Conservation (phyloP, 495 filamentous ascomycete genomes). For the Aspergillus funiculosus region DNA sequence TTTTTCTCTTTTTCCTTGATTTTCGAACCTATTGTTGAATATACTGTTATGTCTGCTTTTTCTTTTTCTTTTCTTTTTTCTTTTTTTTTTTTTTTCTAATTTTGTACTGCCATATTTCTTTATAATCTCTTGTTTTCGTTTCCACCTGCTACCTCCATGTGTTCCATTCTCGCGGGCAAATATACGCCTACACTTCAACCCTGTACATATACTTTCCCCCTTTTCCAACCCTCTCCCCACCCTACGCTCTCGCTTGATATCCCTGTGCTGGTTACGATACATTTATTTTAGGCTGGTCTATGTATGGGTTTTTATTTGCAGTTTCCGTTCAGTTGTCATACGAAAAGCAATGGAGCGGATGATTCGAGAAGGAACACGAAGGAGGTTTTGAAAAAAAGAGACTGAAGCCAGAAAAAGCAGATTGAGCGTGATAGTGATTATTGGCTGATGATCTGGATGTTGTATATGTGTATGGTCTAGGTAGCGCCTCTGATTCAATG, state of each 20-base stretch:
- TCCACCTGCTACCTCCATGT: conserved; percentile 3
- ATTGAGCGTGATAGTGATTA: no score
- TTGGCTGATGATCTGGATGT: conserved; percentile 5
- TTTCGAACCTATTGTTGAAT: no score
- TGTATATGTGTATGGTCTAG: conserved; percentile 11
- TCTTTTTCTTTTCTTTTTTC: not conserved
- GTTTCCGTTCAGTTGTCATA: conserved; percentile 1
- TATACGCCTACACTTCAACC: conserved; percentile 18
- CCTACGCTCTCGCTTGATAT: conserved; percentile 15
- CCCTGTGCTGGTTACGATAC: conserved; percentile 14
- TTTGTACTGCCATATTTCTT: conserved; percentile 28
- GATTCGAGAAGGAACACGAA: conserved; percentile 2
- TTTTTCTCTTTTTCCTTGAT: not conserved
- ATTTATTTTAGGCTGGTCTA: conserved; percentile 8
- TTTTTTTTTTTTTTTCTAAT: conserved; percentile 10
- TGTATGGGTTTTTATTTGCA: not conserved
- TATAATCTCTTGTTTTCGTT: conserved; percentile 18
- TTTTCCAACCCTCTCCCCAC: conserved; percentile 18
- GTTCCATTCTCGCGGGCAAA: conserved; percentile 20
- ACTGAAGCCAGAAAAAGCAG: not conserved
- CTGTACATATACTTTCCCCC: conserved; percentile 34
- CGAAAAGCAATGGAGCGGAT: conserved; percentile 11
- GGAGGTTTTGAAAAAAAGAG: not conserved
- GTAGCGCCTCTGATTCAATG: conserved; percentile 8
- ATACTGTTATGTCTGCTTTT: conserved; percentile 2